phyloP scores from a whole-genome alignment of 1,284 basidiomycete genomes.

The Leccinum pallidistipes region DNA sequence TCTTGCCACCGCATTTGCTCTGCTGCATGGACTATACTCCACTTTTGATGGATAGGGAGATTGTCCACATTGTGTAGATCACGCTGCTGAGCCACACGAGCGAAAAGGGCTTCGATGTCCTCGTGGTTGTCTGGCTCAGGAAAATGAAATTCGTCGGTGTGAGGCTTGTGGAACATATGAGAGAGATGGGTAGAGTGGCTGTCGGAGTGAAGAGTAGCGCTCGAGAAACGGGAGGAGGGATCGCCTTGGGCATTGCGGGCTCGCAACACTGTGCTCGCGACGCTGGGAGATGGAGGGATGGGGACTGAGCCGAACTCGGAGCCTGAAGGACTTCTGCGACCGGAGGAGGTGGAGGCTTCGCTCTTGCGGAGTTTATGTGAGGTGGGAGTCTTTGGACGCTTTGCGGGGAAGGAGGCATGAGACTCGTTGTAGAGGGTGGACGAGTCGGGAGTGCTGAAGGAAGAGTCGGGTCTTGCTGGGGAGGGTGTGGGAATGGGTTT shows the following conservation, averaged over 20 bases:
- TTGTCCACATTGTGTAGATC: slow-evolving; percentile 60
- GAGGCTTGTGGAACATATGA: slow-evolving; percentile 52
- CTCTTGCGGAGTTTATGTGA: slow-evolving; percentile 50
- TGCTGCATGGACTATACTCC: slow-evolving; percentile 88
- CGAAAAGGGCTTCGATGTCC: slow-evolving; percentile 78
- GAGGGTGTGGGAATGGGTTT: slow-evolving; percentile 40
- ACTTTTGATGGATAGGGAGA: slow-evolving; percentile 84
- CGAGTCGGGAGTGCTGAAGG: slow-evolving; percentile 56
- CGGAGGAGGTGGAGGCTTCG: slow-evolving; percentile 50
- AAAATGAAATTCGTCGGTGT: slow-evolving; percentile 67
- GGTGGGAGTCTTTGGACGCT: slow-evolving; percentile 39
- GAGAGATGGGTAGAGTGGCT: slow-evolving; percentile 57
- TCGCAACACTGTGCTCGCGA: slow-evolving; percentile 42
- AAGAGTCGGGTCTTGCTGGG: slow-evolving; percentile 46
- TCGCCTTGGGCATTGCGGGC: slow-evolving; percentile 56
- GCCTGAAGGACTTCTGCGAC: slow-evolving; percentile 43
- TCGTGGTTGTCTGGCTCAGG: slow-evolving; percentile 71
- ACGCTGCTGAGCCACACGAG: slow-evolving; percentile 68
- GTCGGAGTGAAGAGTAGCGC: slow-evolving; percentile 49
- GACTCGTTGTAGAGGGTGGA: slow-evolving; percentile 58
- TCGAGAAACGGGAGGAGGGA: slow-evolving; percentile 61
- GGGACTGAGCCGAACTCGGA: slow-evolving; percentile 49
- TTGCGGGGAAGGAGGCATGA: slow-evolving; percentile 35
- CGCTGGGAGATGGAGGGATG: slow-evolving; percentile 37
- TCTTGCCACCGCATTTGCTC: slow-evolving; percentile 81